These are phyloP conservation scores for Pseudocercospora crystallina DNA, from an alignment of 2,329 filamentous ascomycete genomes.

Conservation along the genomic window DNA sequence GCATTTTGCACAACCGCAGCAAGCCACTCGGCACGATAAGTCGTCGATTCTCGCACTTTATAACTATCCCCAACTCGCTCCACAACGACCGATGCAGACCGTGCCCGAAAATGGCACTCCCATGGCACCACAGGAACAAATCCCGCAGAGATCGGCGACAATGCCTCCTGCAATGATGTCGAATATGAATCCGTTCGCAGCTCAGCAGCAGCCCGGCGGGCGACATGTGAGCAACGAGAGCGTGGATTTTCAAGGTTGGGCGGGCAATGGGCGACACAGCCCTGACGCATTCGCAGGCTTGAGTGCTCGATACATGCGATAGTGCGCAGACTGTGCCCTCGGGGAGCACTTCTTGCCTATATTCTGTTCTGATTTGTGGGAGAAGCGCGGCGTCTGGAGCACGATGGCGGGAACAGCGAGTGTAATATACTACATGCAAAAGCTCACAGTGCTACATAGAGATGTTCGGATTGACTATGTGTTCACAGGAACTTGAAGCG, in stretches of 20 bases:
- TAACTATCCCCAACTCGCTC: slow-evolving; percentile 58
- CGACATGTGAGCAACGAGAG: slow-evolving; percentile 68
- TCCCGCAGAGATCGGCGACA: slow-evolving; percentile 38
- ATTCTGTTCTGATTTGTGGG: too few species aligned
- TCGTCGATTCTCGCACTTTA: slow-evolving; percentile 75
- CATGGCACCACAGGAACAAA: slow-evolving; percentile 6
- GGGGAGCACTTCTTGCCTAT: too few species aligned
- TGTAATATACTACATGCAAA: too few species aligned
- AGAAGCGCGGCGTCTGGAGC: too few species aligned
- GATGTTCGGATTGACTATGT: too few species aligned
- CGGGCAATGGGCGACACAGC: slow-evolving; percentile 65
- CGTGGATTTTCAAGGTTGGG: slow-evolving; percentile 61
- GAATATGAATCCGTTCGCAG: slow-evolving; percentile 34
- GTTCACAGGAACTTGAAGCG: too few species aligned
- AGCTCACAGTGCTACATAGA: too few species aligned
- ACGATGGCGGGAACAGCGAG: too few species aligned
- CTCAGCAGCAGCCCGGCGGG: slow-evolving; percentile 28
- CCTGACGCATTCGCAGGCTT: slow-evolving; percentile 78
- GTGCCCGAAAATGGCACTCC: slow-evolving; percentile 36
- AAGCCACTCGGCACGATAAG: slow-evolving; percentile 61
- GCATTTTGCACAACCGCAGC: slow-evolving; percentile 33
- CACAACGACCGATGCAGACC: slow-evolving; percentile 41
- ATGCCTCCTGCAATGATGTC: slow-evolving; percentile 35
- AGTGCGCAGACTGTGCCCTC: too few species aligned
- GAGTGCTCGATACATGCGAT: slow-evolving; percentile 52